These are phyloP conservation scores for Fagus sylvatica DNA, from an alignment of 306 rosid genomes.

Conservation along the genomic window DNA sequence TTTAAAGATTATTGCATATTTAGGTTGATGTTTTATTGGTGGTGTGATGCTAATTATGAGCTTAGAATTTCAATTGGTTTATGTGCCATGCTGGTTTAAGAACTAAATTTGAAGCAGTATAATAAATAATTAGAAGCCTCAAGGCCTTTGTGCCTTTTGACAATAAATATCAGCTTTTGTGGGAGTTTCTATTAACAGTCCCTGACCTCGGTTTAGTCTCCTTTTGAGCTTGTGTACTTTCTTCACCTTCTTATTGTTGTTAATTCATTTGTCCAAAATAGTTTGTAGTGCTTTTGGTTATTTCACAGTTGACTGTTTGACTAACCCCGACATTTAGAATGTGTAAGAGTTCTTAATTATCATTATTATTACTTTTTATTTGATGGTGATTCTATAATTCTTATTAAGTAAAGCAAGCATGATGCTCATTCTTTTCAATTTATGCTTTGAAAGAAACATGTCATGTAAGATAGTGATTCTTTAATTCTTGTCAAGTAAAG, in stretches of 20 bases:
- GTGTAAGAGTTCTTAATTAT: background rate
- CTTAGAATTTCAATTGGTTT: background rate
- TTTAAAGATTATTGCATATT: background rate
- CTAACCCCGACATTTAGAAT: background rate
- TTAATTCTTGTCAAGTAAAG: too few relatives aligned
- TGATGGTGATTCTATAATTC: background rate
- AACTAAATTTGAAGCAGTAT: background rate
- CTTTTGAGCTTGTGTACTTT: background rate
- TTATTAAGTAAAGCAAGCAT: background rate
- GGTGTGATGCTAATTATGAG: constrained; percentile 5
- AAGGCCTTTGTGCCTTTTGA: background rate
- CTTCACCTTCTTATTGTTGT: background rate
- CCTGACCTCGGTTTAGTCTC: background rate
- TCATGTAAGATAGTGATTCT: too few relatives aligned
- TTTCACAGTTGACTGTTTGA: background rate
- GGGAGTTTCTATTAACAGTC: background rate
- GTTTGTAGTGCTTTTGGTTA: background rate
- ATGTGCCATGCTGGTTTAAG: background rate
- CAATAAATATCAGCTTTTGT: background rate
- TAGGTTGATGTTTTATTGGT: constrained; percentile 8
- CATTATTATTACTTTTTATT: background rate
- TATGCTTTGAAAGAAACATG: too few relatives aligned
- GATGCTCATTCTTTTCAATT: background rate
- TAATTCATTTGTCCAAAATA: background rate
- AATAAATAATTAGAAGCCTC: background rate